Conservation (phyloP, 495 filamentous ascomycete species). For the Daldinia vernicosa region DNA sequence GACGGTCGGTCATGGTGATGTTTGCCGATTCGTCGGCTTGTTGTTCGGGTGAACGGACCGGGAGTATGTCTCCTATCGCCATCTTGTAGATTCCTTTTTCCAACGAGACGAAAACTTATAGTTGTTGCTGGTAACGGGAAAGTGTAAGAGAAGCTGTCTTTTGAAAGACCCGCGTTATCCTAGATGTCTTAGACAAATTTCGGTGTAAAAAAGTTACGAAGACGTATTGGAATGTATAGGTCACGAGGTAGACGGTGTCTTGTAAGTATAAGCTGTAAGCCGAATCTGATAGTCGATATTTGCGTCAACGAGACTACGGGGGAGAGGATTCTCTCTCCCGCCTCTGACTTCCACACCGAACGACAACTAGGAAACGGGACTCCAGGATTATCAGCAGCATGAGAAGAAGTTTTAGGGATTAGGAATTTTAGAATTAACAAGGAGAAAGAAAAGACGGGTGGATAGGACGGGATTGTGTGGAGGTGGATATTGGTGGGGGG, state of each 20-base stretch:
- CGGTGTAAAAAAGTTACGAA: slow-evolving; percentile 11
- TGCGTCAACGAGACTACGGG: slow-evolving; percentile 32
- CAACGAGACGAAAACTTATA: slow-evolving; percentile 11
- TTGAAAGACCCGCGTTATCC: slow-evolving; percentile 7
- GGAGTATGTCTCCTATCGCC: slow-evolving; percentile 36
- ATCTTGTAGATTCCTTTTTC: slow-evolving; percentile 25
- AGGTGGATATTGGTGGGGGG: slow-evolving; percentile 40
- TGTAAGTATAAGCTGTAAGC: slow-evolving; percentile 18
- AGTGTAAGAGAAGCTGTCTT: neutral
- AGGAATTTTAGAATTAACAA: slow-evolving; percentile 21
- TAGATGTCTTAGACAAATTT: slow-evolving; percentile 10
- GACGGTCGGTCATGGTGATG: slow-evolving; percentile 22
- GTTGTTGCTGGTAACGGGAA: slow-evolving; percentile 4
- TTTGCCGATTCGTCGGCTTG: slow-evolving; percentile 35
- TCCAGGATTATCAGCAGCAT: slow-evolving; percentile 34
- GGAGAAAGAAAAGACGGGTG: slow-evolving; percentile 29
- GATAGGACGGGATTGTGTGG: slow-evolving; percentile 41
- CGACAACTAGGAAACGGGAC: slow-evolving; percentile 34
- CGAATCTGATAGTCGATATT: slow-evolving; percentile 25
- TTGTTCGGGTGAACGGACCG: slow-evolving; percentile 39
- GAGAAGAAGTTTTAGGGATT: slow-evolving; percentile 36
- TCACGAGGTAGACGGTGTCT: slow-evolving; percentile 22
- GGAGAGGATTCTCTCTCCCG: slow-evolving; percentile 29
- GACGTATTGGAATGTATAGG: slow-evolving; percentile 25
- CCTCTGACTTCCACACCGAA: slow-evolving; percentile 36